These are phyloP conservation scores for Potentilla sterilis DNA, from an alignment of 306 rosid species.

Conservation along the genomic window DNA sequence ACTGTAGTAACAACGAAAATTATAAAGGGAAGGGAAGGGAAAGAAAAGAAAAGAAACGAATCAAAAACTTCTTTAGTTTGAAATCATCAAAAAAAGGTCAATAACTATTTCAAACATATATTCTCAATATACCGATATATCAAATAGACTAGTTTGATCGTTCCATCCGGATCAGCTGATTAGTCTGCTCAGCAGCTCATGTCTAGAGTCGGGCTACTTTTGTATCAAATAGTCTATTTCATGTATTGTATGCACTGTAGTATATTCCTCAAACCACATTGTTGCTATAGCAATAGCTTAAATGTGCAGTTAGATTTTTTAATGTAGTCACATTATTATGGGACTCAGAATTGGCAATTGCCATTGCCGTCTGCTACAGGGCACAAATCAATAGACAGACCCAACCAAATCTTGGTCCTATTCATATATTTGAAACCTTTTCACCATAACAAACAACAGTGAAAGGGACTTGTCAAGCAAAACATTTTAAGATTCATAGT, in stretches of 20 bases:
- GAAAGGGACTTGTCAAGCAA: background rate
- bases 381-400: background rate
- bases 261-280: background rate
- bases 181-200: too few species aligned
- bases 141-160: too few species aligned
- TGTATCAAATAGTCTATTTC: too few species aligned
- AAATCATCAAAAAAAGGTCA: background rate
- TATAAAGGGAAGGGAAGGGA: background rate
- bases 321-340: slow-evolving; percentile 1
- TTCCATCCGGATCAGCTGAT: too few species aligned
- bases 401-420: slow-evolving; percentile 17
- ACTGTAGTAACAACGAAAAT: background rate
- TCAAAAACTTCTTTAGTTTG: background rate
- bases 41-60: background rate
- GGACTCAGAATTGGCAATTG: background rate
- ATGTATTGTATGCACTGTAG: too few species aligned
- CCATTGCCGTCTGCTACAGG: background rate
- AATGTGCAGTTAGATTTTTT: background rate
- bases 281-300: background rate
- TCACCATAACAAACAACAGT: background rate
- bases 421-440: background rate
- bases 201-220: too few species aligned
- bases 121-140: too few species aligned
- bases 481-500: background rate
- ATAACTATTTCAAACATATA: background rate